Evolutionary conservation across 2,329 filamentous ascomycete species (phyloP).

Genomic region (Talaromyces sp.): DNA sequence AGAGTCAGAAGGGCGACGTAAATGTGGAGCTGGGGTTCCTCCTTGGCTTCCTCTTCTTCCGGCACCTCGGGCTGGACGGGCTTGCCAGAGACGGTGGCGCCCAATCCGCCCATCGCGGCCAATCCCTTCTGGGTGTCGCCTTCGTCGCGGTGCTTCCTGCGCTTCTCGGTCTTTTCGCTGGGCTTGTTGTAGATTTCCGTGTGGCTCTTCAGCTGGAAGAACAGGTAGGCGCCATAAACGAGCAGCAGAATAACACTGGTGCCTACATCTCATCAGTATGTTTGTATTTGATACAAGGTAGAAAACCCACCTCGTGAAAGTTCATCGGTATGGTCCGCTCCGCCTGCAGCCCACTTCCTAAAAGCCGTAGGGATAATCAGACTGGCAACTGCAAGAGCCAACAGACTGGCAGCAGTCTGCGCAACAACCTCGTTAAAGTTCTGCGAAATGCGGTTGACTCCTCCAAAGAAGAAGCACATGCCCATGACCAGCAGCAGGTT

Average conservation of each 20-base stretch:
- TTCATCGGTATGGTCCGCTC: conserved; percentile 8
- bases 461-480: conserved; percentile 88
- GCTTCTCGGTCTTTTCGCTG: conserved; percentile 68
- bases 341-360: conserved; percentile 48
- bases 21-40: conserved; percentile 69
- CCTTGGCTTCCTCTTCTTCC: conserved; percentile 24
- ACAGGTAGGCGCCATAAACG: conserved; percentile 76
- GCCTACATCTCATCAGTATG: conserved; percentile 12
- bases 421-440: conserved; percentile 90
- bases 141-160: conserved; percentile 36
- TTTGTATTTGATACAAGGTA: not conserved
- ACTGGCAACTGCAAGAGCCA: conserved; percentile 72
- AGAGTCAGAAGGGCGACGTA: conserved; percentile 68
- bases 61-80: conserved; percentile 44
- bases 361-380: conserved; percentile 91
- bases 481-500: conserved; percentile 85
- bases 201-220: conserved; percentile 90
- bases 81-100: conserved; percentile 46
- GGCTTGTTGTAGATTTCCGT: conserved; percentile 71
- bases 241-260: conserved; percentile 74
- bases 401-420: conserved; percentile 76
- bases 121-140: conserved; percentile 47
- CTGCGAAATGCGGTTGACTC: conserved; percentile 71
- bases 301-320: conserved; percentile 9
- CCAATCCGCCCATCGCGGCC: conserved; percentile 50